phyloP scores from a whole-genome alignment of 495 filamentous ascomycete genomes.

The Geopyxis carbonaria region DNA sequence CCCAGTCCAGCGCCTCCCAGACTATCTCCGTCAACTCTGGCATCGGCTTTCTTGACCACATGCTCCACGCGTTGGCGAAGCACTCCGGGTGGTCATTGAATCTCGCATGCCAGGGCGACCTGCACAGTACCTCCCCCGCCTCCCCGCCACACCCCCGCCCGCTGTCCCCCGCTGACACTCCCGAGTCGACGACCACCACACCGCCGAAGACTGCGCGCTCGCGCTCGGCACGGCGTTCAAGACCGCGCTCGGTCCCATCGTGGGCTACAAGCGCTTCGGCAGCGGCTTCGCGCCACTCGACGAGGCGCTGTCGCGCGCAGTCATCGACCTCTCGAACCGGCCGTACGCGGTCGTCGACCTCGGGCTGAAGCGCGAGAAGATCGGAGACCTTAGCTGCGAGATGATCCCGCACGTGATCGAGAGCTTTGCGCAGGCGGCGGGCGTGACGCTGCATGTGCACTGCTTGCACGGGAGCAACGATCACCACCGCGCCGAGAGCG shows the following conservation, averaged over 20 bases:
- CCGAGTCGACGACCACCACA: slow-evolving; percentile 95
- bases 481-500: slow-evolving; percentile 90
- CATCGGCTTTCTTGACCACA: slow-evolving; percentile 98
- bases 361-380: slow-evolving; percentile 70
- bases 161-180: neutral
- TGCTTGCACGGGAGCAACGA: slow-evolving; percentile 79
- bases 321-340: slow-evolving; percentile 83
- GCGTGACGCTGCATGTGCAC: slow-evolving; percentile 87
- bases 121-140: slow-evolving; percentile 47
- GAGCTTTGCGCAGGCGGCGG: slow-evolving; percentile 78
- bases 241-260: slow-evolving; percentile 50
- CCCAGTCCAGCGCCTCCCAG: slow-evolving; percentile 64
- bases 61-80: slow-evolving; percentile 92
- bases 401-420: slow-evolving; percentile 94
- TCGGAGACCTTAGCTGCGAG: slow-evolving; percentile 81
- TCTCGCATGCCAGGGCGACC: slow-evolving; percentile 65
- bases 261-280: slow-evolving; percentile 78
- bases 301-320: slow-evolving; percentile 83
- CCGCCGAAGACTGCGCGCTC: slow-evolving; percentile 86
- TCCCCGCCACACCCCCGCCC: neutral
- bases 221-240: slow-evolving; percentile 77
- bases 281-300: slow-evolving; percentile 81
- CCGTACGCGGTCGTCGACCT: slow-evolving; percentile 70
- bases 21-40: slow-evolving; percentile 77
- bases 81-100: slow-evolving; percentile 84